phyloP scores from a whole-genome alignment of 768 basidiomycete species.

The Pulveroboletus sp. region DNA sequence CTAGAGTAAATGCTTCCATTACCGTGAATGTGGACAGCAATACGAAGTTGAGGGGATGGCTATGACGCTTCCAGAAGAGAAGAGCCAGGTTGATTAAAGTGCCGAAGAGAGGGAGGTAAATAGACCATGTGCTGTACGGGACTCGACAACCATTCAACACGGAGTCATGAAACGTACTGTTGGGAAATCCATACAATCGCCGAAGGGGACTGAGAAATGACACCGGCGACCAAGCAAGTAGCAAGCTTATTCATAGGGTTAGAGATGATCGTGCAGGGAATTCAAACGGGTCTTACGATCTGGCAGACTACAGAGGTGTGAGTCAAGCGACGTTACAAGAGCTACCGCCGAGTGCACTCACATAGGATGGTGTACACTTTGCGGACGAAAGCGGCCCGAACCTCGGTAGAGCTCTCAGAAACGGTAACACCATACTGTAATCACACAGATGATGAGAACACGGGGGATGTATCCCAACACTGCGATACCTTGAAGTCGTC shows the following conservation, averaged over 20 bases:
- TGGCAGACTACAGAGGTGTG: constrained; percentile 53
- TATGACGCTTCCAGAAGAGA: constrained; percentile 91
- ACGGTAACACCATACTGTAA: constrained; percentile 76
- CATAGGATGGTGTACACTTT: constrained; percentile 90
- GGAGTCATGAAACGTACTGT: constrained; percentile 44
- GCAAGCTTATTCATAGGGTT: constrained; percentile 37
- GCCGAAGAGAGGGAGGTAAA: constrained; percentile 75
- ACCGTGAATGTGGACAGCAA: constrained; percentile 84
- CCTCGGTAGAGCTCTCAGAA: constrained; percentile 68
- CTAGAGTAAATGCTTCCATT: constrained; percentile 87
- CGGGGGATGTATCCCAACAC: not conserved
- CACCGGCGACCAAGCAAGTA: constrained; percentile 75
- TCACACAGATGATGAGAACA: constrained; percentile 11
- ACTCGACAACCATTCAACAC: not conserved
- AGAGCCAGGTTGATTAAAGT: constrained; percentile 75
- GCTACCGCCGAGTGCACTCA: constrained; percentile 37
- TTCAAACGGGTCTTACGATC: constrained; percentile 46
- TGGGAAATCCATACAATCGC: constrained; percentile 66
- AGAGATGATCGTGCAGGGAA: not conserved
- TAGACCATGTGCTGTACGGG: constrained; percentile 60
- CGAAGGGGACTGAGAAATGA: constrained; percentile 57
- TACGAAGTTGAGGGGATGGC: constrained; percentile 81
- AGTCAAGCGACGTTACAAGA: not conserved
- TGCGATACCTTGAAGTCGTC: constrained; percentile 86
- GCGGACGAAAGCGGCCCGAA: constrained; percentile 81